These are phyloP conservation scores for Jackrogersella minutella DNA, from an alignment of 495 filamentous ascomycete species.

Conservation along the genomic window DNA sequence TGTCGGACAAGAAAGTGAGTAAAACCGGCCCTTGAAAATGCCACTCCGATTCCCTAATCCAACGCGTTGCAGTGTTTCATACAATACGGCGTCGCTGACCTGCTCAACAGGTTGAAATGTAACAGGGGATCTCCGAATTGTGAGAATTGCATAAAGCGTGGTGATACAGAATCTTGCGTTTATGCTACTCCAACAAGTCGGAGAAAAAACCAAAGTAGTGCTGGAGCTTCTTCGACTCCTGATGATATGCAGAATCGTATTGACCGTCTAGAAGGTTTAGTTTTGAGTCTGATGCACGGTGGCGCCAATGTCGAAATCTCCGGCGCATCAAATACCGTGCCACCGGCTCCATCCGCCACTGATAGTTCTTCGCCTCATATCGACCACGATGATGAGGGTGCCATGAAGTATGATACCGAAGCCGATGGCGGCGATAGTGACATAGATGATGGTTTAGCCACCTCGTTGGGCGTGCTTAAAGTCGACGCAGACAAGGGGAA, in stretches of 20 bases:
- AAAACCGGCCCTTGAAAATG: slow-evolving; percentile 25
- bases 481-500: slow-evolving; percentile 82
- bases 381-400: slow-evolving; percentile 65
- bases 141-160: slow-evolving; percentile 93
- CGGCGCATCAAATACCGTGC: slow-evolving; percentile 61
- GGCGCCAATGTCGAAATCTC: slow-evolving; percentile 62
- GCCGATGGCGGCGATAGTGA: slow-evolving; percentile 74
- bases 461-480: slow-evolving; percentile 87
- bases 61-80: slow-evolving; percentile 30
- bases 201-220: slow-evolving; percentile 72
- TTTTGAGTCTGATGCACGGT: slow-evolving; percentile 95
- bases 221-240: slow-evolving; percentile 67
- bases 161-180: slow-evolving; percentile 82
- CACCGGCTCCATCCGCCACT: slow-evolving; percentile 69
- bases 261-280: slow-evolving; percentile 92
- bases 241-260: slow-evolving; percentile 99
- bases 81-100: slow-evolving; percentile 36
- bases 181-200: slow-evolving; percentile 83
- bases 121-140: slow-evolving; percentile 85
- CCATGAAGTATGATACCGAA: slow-evolving; percentile 60
- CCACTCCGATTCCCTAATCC: slow-evolving; percentile 39
- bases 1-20: slow-evolving; percentile 94
- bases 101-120: slow-evolving; percentile 71
- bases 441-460: slow-evolving; percentile 79
- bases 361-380: slow-evolving; percentile 69